phyloP scores from a whole-genome alignment of 768 basidiomycete genomes.

The Naganishia vaughanmartiniae region DNA sequence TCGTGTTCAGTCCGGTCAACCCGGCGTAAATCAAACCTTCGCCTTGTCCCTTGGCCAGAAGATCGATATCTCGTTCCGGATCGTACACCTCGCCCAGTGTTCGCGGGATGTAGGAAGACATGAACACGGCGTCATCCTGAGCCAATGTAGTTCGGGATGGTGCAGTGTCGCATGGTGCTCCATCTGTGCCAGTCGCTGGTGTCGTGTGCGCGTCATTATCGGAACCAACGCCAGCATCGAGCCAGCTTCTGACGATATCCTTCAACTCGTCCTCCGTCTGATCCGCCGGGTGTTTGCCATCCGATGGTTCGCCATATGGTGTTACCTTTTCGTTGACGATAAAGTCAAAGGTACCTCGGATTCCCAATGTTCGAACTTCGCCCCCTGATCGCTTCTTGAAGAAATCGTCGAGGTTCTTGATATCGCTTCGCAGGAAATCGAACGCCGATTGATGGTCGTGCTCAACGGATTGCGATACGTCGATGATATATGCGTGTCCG shows the following conservation, averaged over 20 bases:
- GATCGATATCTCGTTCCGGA: slow-evolving; percentile 85
- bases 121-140: slow-evolving; percentile 79
- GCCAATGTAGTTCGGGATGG: slow-evolving; percentile 7
- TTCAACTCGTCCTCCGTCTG: slow-evolving; percentile 35
- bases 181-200: background rate
- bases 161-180: background rate
- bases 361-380: slow-evolving; percentile 72
- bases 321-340: slow-evolving; percentile 60
- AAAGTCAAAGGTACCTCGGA: slow-evolving; percentile 83
- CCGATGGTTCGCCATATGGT: slow-evolving; percentile 30
- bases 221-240: slow-evolving; percentile 33
- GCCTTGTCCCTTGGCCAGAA: slow-evolving; percentile 68
- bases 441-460: slow-evolving; percentile 96
- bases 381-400: slow-evolving; percentile 62
- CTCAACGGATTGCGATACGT: slow-evolving; percentile 97
- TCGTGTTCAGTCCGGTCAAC: slow-evolving; percentile 66
- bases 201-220: slow-evolving; percentile 29
- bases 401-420: slow-evolving; percentile 90
- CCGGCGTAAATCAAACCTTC: slow-evolving; percentile 78
- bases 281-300: slow-evolving; percentile 30
- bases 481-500: slow-evolving; percentile 83
- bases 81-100: slow-evolving; percentile 88
- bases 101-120: slow-evolving; percentile 87
- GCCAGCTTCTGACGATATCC: slow-evolving; percentile 53
- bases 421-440: slow-evolving; percentile 89